Conservation (phyloP, 768 basidiomycete genomes). For the Kwoniella newhampshirensis region DNA sequence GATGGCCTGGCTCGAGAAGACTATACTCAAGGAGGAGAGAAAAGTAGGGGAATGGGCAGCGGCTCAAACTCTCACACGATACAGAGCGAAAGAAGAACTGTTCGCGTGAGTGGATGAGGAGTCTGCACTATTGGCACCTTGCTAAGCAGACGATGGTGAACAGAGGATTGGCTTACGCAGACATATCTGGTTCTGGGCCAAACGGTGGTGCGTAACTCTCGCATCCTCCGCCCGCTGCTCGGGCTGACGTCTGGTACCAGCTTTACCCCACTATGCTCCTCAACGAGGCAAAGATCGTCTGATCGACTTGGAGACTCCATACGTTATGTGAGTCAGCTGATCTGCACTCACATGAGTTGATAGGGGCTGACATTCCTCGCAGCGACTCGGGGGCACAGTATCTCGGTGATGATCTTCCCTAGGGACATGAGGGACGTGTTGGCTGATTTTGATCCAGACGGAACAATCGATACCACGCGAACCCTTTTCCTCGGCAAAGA, state of each 20-base stretch:
- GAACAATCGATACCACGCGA: slow-evolving; percentile 65
- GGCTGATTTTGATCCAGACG: no score
- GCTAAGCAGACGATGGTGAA: slow-evolving; percentile 56
- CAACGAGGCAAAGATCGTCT: slow-evolving; percentile 65
- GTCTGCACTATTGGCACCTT: neutral
- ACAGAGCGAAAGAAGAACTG: slow-evolving; percentile 40
- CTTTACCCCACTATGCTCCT: slow-evolving; percentile 89
- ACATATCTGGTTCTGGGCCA: slow-evolving; percentile 79
- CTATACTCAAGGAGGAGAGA: slow-evolving; percentile 70
- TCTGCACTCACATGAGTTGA: neutral
- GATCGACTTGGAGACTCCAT: slow-evolving; percentile 77
- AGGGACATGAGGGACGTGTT: no score
- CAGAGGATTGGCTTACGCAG: slow-evolving; percentile 45
- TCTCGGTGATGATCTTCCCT: no score
- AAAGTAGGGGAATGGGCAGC: slow-evolving; percentile 87
- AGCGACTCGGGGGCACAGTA: slow-evolving; percentile 80
- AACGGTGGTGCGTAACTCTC: slow-evolving; percentile 77
- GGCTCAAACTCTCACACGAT: slow-evolving; percentile 64
- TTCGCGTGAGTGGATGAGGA: slow-evolving; percentile 40
- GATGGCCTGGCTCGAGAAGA: slow-evolving; percentile 86
- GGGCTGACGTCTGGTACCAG: slow-evolving; percentile 53
- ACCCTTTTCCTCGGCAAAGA: slow-evolving; percentile 74
- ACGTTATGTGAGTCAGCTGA: slow-evolving; percentile 72
- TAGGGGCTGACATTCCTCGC: neutral
- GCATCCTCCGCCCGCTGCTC: no score